A percentile compares a stretch with the other conserved stretches of the same genome.
Conservation (phyloP, 495 filamentous ascomycete species). For the Aspergillus funiculosus region DNA sequence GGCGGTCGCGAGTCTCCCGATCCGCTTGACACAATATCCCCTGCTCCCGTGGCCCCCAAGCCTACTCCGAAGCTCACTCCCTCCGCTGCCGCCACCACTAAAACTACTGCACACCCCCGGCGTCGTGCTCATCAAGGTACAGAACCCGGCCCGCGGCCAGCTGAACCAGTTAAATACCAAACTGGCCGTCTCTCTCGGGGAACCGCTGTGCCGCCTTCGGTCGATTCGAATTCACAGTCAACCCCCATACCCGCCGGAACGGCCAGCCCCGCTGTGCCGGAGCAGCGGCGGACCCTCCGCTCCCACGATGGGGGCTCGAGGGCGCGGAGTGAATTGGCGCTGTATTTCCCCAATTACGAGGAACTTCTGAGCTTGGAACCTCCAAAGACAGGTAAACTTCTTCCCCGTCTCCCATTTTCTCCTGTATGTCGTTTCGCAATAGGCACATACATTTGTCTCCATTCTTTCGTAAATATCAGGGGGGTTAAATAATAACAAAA, state of each 20-base stretch:
- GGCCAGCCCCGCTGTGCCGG: constrained; percentile 9
- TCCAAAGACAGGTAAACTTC: constrained; percentile 62
- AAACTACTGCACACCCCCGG: constrained; percentile 5
- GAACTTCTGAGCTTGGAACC: constrained; percentile 78
- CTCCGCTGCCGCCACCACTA: neutral
- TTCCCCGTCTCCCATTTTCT: neutral
- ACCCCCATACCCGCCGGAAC: constrained; percentile 2
- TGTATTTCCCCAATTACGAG: constrained; percentile 88
- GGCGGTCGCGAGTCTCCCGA: constrained; percentile 24
- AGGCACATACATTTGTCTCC: too few relatives aligned
- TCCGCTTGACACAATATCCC: constrained; percentile 38
- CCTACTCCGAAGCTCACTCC: constrained; percentile 12
- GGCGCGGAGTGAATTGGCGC: constrained; percentile 80
- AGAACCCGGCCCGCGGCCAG: neutral
- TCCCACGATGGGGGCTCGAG: constrained; percentile 49
- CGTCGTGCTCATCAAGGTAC: constrained; percentile 2
- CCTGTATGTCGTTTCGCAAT: too few relatives aligned
- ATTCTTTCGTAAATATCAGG: too few relatives aligned
- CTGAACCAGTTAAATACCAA: neutral
- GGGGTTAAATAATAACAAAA: neutral
- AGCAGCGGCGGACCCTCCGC: constrained; percentile 44
- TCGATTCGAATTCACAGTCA: neutral
- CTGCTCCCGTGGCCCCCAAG: constrained; percentile 12
- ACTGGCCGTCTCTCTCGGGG: neutral
- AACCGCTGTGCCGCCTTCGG: neutral